Evolutionary conservation across 176 grass and related monocot genomes (phyloP), one percentile per base, ranked within the genome.

Genomic region (Ananas comosus): DNA sequence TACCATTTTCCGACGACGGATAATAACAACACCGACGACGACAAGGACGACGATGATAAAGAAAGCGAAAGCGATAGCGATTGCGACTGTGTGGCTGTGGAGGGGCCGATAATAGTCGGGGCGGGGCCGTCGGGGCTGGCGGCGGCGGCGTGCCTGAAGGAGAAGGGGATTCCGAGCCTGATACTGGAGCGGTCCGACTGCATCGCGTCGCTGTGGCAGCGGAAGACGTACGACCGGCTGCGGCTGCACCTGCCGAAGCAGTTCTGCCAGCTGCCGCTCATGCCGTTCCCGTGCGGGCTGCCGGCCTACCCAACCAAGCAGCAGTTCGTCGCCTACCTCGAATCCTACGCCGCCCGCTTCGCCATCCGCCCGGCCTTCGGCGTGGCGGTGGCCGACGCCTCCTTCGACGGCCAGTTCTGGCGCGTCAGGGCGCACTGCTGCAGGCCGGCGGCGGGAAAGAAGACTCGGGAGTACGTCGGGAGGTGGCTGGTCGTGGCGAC

Each of bases 401-500:
- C 87, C 57, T 65, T 71, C 67, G 87, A 92, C 49, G 88, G 78
- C 4, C 58, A 74, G 5, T 57, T 72, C 48, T 97, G 93, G 93
- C 67, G 89, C 58, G 82, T 97, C 16, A 71, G 51, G 56, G 67
- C 83, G 21, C 74, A 67, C 29, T 0, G 33, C 33, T 42, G 33
- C 33, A 42, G 33, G 33, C 33, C 33, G 4, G 4, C 29, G 29
- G 29, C 33, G 58, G 72, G 42, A 51, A 72, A 64, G 70, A 51
- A 54, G 77, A 70, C 22, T 70, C 80, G 6, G 2, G 80, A 79
- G 63, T 92, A 92, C 53, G 27, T 79, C 1, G 79, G 82, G 51
- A 81, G 53, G 19, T 97, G 93, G 86, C 68, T 97, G 23, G 89
- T 97, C 4, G 93, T 92, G 3, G 93, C 93, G 2, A 90, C 89